Evolutionary conservation across 352 stramenopile genomes (phyloP).

Genomic region (Phytophthora cactorum): DNA sequence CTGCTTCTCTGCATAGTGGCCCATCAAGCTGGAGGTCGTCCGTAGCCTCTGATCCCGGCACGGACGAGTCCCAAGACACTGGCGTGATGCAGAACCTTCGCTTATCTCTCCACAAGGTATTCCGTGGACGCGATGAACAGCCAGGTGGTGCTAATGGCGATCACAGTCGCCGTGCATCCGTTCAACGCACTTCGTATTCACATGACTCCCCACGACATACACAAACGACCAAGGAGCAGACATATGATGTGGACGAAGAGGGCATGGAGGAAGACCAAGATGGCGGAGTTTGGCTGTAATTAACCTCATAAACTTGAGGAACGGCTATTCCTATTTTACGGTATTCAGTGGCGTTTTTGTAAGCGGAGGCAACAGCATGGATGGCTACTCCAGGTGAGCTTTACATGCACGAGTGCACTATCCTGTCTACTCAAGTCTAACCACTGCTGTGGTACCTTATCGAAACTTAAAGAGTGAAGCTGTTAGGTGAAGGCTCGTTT

Average conservation of each 20-base stretch:
- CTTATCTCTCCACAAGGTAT: conserved; percentile 45
- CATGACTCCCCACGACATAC: conserved; percentile 37
- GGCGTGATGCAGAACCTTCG: conserved; percentile 45
- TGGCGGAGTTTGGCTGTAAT: conserved; percentile 66
- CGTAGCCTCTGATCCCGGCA: conserved; percentile 36
- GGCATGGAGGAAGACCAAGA: conserved; percentile 43
- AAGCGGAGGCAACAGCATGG: conserved; percentile 30
- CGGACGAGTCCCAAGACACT: conserved; percentile 41
- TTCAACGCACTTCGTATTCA: conserved; percentile 35
- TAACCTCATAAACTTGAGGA: not conserved
- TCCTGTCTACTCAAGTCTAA: not conserved
- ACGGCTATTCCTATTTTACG: conserved; percentile 16
- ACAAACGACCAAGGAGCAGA: conserved; percentile 23
- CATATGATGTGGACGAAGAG: conserved; percentile 42
- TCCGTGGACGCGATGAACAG: conserved; percentile 20
- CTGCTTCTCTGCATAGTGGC: conserved; percentile 32
- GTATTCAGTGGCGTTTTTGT: not conserved
- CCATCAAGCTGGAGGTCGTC: conserved; percentile 42
- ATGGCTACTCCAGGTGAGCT: conserved; percentile 53
- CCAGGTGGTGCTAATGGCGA: not conserved
- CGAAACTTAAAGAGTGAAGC: conserved; percentile 43
- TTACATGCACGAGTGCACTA: not conserved
- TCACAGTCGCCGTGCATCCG: conserved; percentile 11
- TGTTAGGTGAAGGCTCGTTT: conserved; percentile 90
- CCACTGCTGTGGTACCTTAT: not conserved